A percentile compares a stretch with the other conserved stretches of the same genome.
Evolutionary conservation across 331 rosid species (phyloP).

Genomic region (Erythrophleum ivorense): DNA sequence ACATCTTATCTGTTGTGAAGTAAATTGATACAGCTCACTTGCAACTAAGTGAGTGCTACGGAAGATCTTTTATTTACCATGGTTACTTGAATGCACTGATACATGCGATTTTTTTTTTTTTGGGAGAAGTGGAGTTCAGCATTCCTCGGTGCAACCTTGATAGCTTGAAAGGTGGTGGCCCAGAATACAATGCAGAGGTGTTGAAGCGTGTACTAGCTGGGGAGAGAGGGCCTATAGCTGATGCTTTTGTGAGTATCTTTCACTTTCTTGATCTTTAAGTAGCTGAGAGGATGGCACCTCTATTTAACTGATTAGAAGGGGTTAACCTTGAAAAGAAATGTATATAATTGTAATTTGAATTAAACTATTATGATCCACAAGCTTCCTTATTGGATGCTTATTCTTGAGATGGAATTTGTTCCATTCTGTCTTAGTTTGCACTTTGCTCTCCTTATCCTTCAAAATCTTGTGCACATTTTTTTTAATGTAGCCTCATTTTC

Average conservation of each 20-base stretch:
- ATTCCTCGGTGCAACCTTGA: conserved; percentile 83
- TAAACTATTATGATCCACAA: conserved; percentile 12
- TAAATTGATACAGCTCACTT: conserved; percentile 31
- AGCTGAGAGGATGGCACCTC: conserved; percentile 6
- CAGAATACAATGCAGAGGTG: conserved; percentile 72
- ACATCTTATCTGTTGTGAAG: conserved; percentile 15
- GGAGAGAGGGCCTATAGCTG: conserved; percentile 78
- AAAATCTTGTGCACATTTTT: neutral
- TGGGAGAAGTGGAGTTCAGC: conserved; percentile 74
- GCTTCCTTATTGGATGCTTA: neutral
- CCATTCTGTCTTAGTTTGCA: neutral
- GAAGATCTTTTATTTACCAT: conserved; percentile 33
- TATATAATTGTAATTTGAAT: conserved; percentile 4
- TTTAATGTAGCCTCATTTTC: neutral
- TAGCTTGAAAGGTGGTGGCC: conserved; percentile 77
- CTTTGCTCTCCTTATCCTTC: neutral
- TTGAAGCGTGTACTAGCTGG: conserved; percentile 82
- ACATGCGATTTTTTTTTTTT: conserved; percentile 21
- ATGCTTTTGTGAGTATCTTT: conserved; percentile 77
- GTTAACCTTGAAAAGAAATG: conserved; percentile 12
- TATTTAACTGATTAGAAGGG: conserved; percentile 1
- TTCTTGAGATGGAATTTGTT: conserved; percentile 23
- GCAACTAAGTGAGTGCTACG: conserved; percentile 21
- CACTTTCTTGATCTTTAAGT: neutral
- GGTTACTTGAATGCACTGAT: conserved; percentile 23